Conservation (phyloP, 2,329 filamentous ascomycete species). For the Cladophialophora chaetospira region DNA sequence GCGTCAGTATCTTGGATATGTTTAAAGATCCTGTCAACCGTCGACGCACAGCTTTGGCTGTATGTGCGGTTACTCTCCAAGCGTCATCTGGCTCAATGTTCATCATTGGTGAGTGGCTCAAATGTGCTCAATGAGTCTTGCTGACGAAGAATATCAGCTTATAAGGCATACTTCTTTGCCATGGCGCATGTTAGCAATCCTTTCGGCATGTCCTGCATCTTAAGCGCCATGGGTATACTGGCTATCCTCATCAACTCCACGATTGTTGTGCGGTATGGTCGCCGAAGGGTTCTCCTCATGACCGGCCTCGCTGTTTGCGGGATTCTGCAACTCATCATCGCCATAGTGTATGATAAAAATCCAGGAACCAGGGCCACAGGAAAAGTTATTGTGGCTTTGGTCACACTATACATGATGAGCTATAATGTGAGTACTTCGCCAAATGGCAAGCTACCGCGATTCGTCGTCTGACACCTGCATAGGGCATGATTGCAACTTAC, state of each 20-base stretch:
- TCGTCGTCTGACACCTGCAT: neutral
- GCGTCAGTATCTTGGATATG: conserved; percentile 48
- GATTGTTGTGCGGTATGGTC: conserved; percentile 56
- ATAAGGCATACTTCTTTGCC: conserved; percentile 61
- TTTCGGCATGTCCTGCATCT: conserved; percentile 59
- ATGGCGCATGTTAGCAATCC: conserved; percentile 59
- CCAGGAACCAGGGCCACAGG: conserved; percentile 39
- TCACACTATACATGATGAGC: conserved; percentile 52
- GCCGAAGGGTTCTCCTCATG: conserved; percentile 56
- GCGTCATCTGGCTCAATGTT: conserved; percentile 59
- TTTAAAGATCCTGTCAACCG: conserved; percentile 56
- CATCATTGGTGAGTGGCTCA: conserved; percentile 49
- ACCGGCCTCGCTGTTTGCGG: conserved; percentile 55
- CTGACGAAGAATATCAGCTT: conserved; percentile 41
- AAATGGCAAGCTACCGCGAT: neutral
- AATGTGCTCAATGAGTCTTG: neutral
- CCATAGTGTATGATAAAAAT: conserved; percentile 54
- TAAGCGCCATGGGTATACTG: conserved; percentile 56
- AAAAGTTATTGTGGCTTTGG: conserved; percentile 53
- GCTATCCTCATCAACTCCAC: conserved; percentile 56
- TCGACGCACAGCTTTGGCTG: conserved; percentile 51
- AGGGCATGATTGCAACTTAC: conserved; percentile 55
- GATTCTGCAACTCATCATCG: conserved; percentile 56
- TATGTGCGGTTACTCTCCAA: conserved; percentile 53
- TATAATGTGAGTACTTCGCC: neutral